Evolutionary conservation across 2,329 filamentous ascomycete species (phyloP), one percentile per base, ranked within the genome.

Genomic region (Fusarium algeriense): DNA sequence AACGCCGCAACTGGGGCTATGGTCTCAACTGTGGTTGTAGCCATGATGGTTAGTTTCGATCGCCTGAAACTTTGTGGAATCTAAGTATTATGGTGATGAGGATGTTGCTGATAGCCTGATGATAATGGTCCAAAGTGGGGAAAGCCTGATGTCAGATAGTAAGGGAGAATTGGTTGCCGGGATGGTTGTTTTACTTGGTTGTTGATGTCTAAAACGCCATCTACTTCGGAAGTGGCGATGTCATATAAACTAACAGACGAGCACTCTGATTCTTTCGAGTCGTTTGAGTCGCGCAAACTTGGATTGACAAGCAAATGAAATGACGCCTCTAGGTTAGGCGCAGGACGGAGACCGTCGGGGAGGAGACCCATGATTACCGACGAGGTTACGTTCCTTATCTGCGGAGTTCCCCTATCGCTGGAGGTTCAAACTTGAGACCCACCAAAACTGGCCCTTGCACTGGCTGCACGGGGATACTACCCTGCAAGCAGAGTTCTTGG

Each of bases 291-390:
- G 45, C 17, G 11, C 4, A 44, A 30, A 37, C 7, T 38, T 23
- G 13, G 13, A 30, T 30, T 30, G 30, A 9, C 30, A 30, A 30
- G 30, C 30, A 30, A 30, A 30, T 30, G 30, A 11, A 8, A 30
- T 30, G 15, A 17, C 32, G 19, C 3, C 20, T 50, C 4, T 46
- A 40, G 19, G 30, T 34, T 6, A 45, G 20, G 30, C 7, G 1
- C 5, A 30, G 12, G 32, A 3, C 60, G 58, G 60, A 63, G 46
- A 54, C 60, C 60, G 60, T n/a, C 58, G 60, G 46, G n/a, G 35
- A 41, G 7, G 20, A 41, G 4, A 12, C 11, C 40, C 32, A 19
- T 0, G 19, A 46, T n/a, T 46, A 28, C 40, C 32, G 58, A 20
- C 13, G 23, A 34, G 49, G 49, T 34, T 14, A n/a, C 23, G 30